These are phyloP conservation scores for Perkinsela sp. DNA, from an alignment of 208 protist genomes.

Conservation along the genomic window DNA sequence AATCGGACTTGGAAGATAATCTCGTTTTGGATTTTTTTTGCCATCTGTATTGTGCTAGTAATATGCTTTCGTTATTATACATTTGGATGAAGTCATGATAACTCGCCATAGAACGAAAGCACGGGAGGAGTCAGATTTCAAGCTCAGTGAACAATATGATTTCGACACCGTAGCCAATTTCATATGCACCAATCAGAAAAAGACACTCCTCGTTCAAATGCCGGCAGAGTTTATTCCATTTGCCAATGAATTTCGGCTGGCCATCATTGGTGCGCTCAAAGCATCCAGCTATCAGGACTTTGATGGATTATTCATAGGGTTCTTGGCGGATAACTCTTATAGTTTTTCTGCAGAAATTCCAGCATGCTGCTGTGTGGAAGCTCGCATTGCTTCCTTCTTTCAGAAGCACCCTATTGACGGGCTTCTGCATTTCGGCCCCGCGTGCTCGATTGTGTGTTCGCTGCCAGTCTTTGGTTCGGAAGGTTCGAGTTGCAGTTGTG, in stretches of 20 bases:
- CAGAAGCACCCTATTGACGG: neutral
- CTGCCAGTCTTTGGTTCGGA: neutral
- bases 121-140: neutral
- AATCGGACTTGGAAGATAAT: too few species aligned
- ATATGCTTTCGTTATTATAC: too few species aligned
- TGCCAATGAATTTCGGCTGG: neutral
- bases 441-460: neutral
- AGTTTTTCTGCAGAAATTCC: neutral
- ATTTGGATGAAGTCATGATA: neutral
- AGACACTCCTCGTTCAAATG: neutral
- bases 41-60: too few species aligned
- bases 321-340: neutral
- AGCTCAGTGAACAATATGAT: neutral
- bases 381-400: neutral
- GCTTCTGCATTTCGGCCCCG: neutral
- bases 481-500: neutral
- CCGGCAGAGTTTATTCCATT: neutral
- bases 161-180: neutral
- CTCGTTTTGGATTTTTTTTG: too few species aligned
- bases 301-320: neutral
- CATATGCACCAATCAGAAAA: neutral
- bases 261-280: neutral
- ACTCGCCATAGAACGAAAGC: neutral
- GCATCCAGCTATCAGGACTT: neutral
- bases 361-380: neutral